phyloP scores from a whole-genome alignment of 306 rosid species.

The Gastrolobium villosum region DNA sequence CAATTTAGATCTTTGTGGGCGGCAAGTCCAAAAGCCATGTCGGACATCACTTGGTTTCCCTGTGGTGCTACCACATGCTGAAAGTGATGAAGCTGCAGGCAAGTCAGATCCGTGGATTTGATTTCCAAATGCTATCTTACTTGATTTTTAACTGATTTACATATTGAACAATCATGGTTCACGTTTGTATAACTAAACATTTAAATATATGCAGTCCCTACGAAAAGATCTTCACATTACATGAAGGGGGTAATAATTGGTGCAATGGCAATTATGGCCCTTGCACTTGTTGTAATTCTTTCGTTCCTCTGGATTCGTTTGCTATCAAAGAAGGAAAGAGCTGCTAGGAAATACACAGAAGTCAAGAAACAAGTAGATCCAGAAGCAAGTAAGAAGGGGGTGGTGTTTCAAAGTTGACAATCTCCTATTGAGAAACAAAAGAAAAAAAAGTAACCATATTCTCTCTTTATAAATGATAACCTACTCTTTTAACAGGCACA shows the following conservation, averaged over 20 bases:
- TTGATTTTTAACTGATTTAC: slow-evolving; percentile 5
- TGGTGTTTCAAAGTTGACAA: slow-evolving; percentile 36
- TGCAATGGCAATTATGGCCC: slow-evolving; percentile 66
- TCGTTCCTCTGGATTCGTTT: slow-evolving; percentile 78
- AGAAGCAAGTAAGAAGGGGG: slow-evolving; percentile 66
- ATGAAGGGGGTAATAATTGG: slow-evolving; percentile 81
- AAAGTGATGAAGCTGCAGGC: slow-evolving; percentile 90
- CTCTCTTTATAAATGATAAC: slow-evolving; percentile 10
- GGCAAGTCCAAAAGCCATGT: slow-evolving; percentile 87
- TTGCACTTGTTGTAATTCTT: slow-evolving; percentile 66
- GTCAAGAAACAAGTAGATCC: slow-evolving; percentile 81
- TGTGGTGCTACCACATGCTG: slow-evolving; percentile 90
- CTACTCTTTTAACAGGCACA: slow-evolving; percentile 63
- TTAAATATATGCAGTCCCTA: slow-evolving; percentile 71
- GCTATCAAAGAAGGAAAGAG: slow-evolving; percentile 81
- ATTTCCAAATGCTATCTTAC: slow-evolving; percentile 5
- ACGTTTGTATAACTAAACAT: slow-evolving; percentile 12
- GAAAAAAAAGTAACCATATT: background rate
- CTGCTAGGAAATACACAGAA: slow-evolving; percentile 70
- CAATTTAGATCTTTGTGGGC: slow-evolving; percentile 91
- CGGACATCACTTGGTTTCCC: slow-evolving; percentile 95
- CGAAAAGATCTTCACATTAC: slow-evolving; percentile 77
- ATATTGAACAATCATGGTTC: slow-evolving; percentile 8
- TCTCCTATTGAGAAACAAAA: slow-evolving; percentile 3
- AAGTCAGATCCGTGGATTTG: slow-evolving; percentile 50